Base-by-base conservation (phyloP, 345 rosid species). In the Citrus glauca region DNA sequence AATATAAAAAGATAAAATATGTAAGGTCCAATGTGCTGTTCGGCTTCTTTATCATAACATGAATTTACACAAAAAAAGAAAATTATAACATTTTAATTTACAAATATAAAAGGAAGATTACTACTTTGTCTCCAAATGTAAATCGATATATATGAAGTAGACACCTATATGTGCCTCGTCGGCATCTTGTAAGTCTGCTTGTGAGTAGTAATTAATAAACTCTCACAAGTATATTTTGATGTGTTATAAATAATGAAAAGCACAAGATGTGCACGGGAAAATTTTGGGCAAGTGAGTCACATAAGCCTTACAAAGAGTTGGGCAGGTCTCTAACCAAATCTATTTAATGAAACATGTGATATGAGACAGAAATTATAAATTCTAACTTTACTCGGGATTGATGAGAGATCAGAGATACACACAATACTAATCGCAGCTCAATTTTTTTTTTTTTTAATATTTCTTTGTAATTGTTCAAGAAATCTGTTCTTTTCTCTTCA, bases 261-360 rank as follows among this genome's bases (percentile, higher is more conserved):
- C 69, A 72, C 77, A 35, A 65, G 67, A 32, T 56, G 66, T 50
- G 76, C 73, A 81, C 59, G 80, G 61, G 32, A 64, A 20, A 56
- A 7, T 6, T 38, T 50, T n/a, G 35, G 17, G 22, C 38, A 66
- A 30, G 33, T 32, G 4, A 32, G 61, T 32, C 61, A 19, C 20
- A 48, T 14, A 16, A 4, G 56, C 56, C 56, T 16, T 4, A 5
- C 20, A 50, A 27, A 62, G 61, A 48, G 57, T 35, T 75, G 2
- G 76, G 75, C 75, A 50, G 71, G 27, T 53, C 22, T 72, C 68
- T 56, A 72, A 72, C 81, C 28, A 40, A 11, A 28, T 9, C 17
- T 60, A 73, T 74, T 79, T 74, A 67, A 55, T 79, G 82, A 25
- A 71, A 56, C 77, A 79, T 66, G 73, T 69, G 74, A 77, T 40